Evolutionary conservation across 208 protist species (phyloP).

Genomic region (Zelonia costaricensis): DNA sequence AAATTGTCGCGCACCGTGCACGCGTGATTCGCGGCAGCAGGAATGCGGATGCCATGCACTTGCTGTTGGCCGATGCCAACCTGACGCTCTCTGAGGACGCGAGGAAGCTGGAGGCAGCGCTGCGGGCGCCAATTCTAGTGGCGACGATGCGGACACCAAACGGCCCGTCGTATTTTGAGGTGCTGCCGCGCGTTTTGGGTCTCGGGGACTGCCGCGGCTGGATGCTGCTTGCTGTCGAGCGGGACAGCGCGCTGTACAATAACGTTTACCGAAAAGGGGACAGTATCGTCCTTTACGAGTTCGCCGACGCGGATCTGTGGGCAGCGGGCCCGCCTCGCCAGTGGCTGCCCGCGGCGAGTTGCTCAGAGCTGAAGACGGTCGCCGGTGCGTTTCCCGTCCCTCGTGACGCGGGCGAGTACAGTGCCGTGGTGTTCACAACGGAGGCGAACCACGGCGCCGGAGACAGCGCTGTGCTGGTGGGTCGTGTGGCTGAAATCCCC

Average conservation of each 20-base stretch:
- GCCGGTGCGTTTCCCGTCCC: neutral
- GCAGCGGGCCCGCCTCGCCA: neutral
- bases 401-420: neutral
- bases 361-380: neutral
- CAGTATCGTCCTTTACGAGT: neutral
- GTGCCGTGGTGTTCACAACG: neutral
- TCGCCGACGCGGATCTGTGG: neutral
- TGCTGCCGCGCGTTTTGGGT: neutral
- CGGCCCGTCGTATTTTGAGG: conserved; percentile 2
- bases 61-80: neutral
- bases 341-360: neutral
- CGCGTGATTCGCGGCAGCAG: neutral
- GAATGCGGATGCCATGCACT: conserved; percentile 7
- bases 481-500: neutral
- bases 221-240: neutral
- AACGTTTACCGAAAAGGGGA: neutral
- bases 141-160: neutral
- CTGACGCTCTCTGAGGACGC: neutral
- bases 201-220: neutral
- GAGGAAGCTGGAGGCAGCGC: neutral
- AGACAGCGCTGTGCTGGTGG: neutral
- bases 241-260: conserved; percentile 1
- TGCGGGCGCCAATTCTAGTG: neutral
- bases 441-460: neutral
- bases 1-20: neutral